Base-by-base conservation (phyloP, 352 stramenopile genomes). In the Phytopythium cucurbitacearum region DNA sequence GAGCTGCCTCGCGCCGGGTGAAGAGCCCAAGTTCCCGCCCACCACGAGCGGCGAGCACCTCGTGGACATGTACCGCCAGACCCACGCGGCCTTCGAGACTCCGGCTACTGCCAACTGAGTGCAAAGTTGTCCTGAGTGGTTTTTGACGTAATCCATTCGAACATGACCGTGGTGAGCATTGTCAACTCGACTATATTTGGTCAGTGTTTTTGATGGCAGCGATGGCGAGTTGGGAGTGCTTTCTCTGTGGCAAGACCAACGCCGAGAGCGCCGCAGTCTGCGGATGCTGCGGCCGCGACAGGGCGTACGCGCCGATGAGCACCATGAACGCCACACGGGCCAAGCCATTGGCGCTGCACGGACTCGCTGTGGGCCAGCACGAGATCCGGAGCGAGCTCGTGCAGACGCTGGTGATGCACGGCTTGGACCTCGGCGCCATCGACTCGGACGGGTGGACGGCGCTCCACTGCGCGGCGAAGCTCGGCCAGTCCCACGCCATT, bases 11-110 rank as follows among this genome's bases (percentile, higher is more conserved):
- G 80, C 56, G 45, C 60, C 53, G 8, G 60, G 65, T 12, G 72
- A 72, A 48, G 71, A 73, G 32, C 43, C 74, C 36, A 80, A 85
- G 41, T 91, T 90, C 48, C 40, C 64, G 9, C 66, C 80, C 0
- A 88, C 82, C 1, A 94, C 78, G 5, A 91, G 82, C 39, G 84
- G 84, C 34, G 66, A 87, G 48, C 80, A 93, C 57, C 61, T 94
- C 8, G 61, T 94, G 44, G 59, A 71, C 7, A 91, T 85, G 71
- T 92, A 92, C 69, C 72, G 71, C 48, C 59, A 83, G 48, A 94
- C 83, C 0, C 77, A 92, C 59, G 72, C 69, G 7, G 69, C 64
- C 3, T 86, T 86, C 32, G 66, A 80, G 34, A 32, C 21, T 28
- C 21, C 21, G 21, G 21, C 21, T 28, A 28, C 21, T 28, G 21